A percentile compares a stretch with the other conserved stretches of the same genome.
phyloP scores from a whole-genome alignment of 2,329 filamentous ascomycete genomes.

The Mycogone perniciosa region DNA sequence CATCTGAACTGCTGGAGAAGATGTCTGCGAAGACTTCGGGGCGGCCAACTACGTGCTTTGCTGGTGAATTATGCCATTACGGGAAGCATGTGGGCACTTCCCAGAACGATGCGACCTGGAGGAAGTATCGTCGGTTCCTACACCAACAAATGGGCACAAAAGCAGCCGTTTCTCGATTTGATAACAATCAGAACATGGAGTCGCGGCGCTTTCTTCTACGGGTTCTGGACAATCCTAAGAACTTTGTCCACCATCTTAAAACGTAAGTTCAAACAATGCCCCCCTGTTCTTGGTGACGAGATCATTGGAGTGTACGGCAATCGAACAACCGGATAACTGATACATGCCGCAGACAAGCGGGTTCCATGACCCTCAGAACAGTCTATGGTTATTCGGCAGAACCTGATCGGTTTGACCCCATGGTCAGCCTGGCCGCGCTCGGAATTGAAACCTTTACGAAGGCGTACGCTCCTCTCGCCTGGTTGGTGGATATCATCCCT shows the following conservation, averaged over 20 bases:
- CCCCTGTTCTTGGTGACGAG: not conserved
- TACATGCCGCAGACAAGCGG: not conserved
- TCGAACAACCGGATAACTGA: not conserved
- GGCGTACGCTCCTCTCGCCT: not conserved
- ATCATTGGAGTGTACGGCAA: not conserved
- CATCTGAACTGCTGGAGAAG: not conserved
- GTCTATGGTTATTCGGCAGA: not conserved
- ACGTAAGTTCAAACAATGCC: constrained; percentile 6
- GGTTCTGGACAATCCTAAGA: not conserved
- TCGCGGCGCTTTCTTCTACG: constrained; percentile 6
- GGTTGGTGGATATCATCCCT: constrained; percentile 1
- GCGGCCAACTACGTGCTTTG: constrained; percentile 2
- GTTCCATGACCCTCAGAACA: not conserved
- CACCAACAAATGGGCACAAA: constrained; percentile 5
- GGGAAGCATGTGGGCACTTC: not conserved
- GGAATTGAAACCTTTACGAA: not conserved
- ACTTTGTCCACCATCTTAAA: constrained; percentile 6
- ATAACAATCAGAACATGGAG: constrained; percentile 9
- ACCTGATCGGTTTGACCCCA: not conserved
- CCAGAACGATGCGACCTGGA: not conserved
- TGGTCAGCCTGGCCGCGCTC: not conserved
- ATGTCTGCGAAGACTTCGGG: not conserved
- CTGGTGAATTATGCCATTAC: not conserved
- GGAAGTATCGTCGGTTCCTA: constrained; percentile 3
- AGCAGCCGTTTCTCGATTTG: not conserved